Evolutionary conservation across 306 rosid species (phyloP).

Genomic region (Castanopsis chinensis): DNA sequence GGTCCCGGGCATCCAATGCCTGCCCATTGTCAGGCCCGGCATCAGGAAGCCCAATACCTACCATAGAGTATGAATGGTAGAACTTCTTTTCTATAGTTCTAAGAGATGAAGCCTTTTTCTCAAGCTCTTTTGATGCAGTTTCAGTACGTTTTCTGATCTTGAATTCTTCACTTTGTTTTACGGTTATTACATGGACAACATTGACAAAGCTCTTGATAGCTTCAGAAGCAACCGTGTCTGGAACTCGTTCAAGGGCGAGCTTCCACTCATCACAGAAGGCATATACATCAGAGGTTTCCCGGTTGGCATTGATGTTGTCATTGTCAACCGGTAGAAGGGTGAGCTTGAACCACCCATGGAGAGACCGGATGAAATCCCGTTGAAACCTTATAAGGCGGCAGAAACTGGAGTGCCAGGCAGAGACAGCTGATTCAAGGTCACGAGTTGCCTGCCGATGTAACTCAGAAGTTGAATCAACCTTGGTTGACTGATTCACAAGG

Average conservation of each 20-base stretch:
- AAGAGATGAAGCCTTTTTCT: conserved; percentile 78
- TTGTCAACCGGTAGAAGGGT: conserved; percentile 66
- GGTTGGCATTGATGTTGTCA: conserved; percentile 42
- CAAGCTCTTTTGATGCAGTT: conserved; percentile 83
- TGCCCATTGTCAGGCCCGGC: conserved; percentile 60
- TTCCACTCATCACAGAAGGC: conserved; percentile 92
- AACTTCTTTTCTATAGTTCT: conserved; percentile 81
- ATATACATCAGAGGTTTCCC: conserved; percentile 58
- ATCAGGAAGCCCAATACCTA: conserved; percentile 93
- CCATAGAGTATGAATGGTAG: conserved; percentile 89
- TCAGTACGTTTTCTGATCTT: conserved; percentile 79
- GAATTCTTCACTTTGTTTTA: conserved; percentile 76
- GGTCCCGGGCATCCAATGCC: conserved; percentile 82
- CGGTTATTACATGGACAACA: conserved; percentile 76
- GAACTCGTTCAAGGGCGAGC: conserved; percentile 95
- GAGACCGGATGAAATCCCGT: conserved; percentile 67
- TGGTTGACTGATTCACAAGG: conserved; percentile 64
- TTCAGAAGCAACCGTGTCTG: conserved; percentile 92
- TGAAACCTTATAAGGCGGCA: conserved; percentile 83
- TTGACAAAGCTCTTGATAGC: conserved; percentile 93
- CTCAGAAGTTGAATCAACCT: conserved; percentile 81
- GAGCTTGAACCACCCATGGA: conserved; percentile 91
- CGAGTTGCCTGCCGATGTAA: conserved; percentile 94
- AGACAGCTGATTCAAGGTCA: conserved; percentile 85
- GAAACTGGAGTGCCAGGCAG: conserved; percentile 91